phyloP scores from a whole-genome alignment of 106 monocot genomes.

The Narthecium ossifragum region DNA sequence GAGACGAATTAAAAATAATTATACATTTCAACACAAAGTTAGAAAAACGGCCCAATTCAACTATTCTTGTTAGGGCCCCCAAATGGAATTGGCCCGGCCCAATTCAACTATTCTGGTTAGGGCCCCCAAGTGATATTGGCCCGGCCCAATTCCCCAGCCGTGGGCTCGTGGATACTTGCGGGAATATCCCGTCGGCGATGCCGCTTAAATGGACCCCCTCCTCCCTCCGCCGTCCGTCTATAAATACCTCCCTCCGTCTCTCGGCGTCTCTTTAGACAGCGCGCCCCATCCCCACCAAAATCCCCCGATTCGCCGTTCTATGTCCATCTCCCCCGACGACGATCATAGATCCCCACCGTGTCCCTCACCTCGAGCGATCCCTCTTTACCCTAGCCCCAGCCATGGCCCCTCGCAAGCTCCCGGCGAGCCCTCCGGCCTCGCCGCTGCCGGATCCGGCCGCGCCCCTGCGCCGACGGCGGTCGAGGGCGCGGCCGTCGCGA shows the following conservation, averaged over 20 bases:
- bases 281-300: background rate
- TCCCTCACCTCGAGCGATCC: constrained; percentile 7
- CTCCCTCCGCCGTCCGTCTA: background rate
- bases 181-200: background rate
- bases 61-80: no score
- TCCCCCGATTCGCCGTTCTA: constrained; percentile 26
- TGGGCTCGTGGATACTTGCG: no score
- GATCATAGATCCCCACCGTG: constrained; percentile 24
- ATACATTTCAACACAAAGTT: background rate
- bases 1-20: background rate
- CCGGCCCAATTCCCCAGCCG: no score
- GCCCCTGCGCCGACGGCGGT: background rate
- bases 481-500: background rate
- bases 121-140: no score
- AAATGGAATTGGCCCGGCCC: no score
- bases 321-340: constrained; percentile 84
- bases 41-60: background rate
- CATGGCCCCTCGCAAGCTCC: constrained; percentile 25
- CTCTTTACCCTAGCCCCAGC: constrained; percentile 25
- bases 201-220: background rate
- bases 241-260: no score
- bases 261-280: background rate
- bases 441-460: background rate
- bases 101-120: no score
- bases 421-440: background rate